Evolutionary conservation across 139 green algal genomes (phyloP).

Genomic region (Yamagishiella unicocca): DNA sequence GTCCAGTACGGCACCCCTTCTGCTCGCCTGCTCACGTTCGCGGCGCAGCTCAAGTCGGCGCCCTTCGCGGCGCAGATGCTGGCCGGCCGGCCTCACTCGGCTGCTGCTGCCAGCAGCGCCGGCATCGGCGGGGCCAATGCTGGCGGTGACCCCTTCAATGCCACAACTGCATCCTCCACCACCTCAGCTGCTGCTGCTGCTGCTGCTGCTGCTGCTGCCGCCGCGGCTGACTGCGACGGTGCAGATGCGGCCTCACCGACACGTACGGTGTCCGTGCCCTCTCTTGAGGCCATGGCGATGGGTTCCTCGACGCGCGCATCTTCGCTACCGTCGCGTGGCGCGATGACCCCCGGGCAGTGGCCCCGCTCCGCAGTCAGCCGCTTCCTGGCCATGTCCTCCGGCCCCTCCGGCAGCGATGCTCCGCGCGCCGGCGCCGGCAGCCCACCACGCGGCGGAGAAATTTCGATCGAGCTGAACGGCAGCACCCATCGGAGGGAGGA

Average conservation of each 20-base stretch:
- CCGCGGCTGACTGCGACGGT: not conserved
- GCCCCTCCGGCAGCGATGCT: not conserved
- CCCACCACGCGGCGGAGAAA: not conserved
- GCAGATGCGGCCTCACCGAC: not conserved
- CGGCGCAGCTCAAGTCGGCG: constrained; percentile 1
- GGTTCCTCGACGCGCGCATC: too few relatives aligned
- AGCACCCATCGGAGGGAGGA: not conserved
- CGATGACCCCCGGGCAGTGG: not conserved
- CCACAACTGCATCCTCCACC: not conserved
- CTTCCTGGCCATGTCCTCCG: constrained; percentile 8
- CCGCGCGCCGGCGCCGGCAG: not conserved
- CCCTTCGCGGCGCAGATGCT: not conserved
- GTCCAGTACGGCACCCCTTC: not conserved
- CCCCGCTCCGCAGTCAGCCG: not conserved
- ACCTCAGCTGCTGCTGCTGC: not conserved
- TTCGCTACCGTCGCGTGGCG: too few relatives aligned
- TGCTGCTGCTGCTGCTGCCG: not conserved
- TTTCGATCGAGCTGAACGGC: not conserved
- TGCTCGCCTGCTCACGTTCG: constrained; percentile 11
- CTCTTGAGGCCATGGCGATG: not conserved
- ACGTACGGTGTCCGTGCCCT: not conserved
- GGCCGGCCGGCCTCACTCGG: not conserved
- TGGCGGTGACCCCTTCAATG: not conserved
- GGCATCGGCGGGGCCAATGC: not conserved
- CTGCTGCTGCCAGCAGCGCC: not conserved